A percentile compares a stretch with the other conserved stretches of the same genome.
Conservation (phyloP, 176 grass and related monocot genomes). For the Cenchrus fungigraminus region DNA sequence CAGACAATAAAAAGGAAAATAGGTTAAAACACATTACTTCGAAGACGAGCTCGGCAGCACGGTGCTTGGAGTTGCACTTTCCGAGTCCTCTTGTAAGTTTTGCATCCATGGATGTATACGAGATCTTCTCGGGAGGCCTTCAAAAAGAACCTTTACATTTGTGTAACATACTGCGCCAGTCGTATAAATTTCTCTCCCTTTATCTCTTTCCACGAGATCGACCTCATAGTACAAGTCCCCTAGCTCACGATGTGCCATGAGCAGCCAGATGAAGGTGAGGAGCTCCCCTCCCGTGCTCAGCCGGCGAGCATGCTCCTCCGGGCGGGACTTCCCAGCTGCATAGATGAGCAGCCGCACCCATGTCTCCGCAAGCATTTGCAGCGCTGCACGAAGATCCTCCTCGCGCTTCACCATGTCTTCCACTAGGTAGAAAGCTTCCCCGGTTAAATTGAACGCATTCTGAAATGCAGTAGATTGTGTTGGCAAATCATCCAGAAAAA, state of each 20-base stretch:
- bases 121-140: neutral
- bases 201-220: neutral
- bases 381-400: neutral
- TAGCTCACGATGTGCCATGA: neutral
- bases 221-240: slow-evolving; percentile 6
- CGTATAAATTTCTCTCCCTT: neutral
- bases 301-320: neutral
- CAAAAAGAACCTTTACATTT: neutral
- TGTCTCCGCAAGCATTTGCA: neutral
- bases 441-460: neutral
- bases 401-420: neutral
- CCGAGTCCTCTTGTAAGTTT: no score
- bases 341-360: neutral
- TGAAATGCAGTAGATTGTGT: neutral
- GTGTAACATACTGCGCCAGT: neutral
- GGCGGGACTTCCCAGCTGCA: neutral
- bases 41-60: neutral
- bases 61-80: neutral
- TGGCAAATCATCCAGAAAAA: neutral
- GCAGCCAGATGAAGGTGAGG: no score
- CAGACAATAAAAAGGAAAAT: neutral
- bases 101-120: no score
- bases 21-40: neutral
- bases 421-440: neutral
- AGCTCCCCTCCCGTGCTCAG: neutral